phyloP scores from a whole-genome alignment of 495 filamentous ascomycete genomes.

The Talaromyces proteolyticus region DNA sequence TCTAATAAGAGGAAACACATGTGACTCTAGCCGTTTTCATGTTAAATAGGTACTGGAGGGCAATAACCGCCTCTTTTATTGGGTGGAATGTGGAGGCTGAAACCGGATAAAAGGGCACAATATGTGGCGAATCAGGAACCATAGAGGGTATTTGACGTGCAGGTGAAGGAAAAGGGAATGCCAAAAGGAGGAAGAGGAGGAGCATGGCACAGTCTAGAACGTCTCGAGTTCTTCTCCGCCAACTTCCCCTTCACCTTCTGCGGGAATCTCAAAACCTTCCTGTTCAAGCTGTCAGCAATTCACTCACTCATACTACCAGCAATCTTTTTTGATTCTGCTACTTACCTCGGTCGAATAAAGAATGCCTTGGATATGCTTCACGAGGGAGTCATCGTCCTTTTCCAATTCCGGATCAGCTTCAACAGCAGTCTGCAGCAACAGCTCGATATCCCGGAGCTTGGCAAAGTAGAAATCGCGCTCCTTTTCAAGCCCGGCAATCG shows the following conservation, averaged over 20 bases:
- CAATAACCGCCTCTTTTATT: neutral
- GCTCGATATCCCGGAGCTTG: slow-evolving; percentile 94
- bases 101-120: neutral
- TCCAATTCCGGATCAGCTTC: slow-evolving; percentile 87
- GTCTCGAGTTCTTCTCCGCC: slow-evolving; percentile 43
- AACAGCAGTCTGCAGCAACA: slow-evolving; percentile 85
- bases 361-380: slow-evolving; percentile 93
- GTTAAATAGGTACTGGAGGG: neutral
- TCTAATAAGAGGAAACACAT: neutral
- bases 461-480: slow-evolving; percentile 99
- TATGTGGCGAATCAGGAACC: neutral
- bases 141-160: slow-evolving; percentile 1
- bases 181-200: slow-evolving; percentile 1
- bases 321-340: slow-evolving; percentile 1
- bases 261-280: slow-evolving; percentile 50
- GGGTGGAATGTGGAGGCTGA: neutral
- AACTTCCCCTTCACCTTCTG: slow-evolving; percentile 26
- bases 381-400: slow-evolving; percentile 82
- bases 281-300: slow-evolving; percentile 12
- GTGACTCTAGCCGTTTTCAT: neutral
- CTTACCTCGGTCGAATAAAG: slow-evolving; percentile 91
- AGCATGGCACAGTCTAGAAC: slow-evolving; percentile 29
- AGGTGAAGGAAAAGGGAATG: neutral
- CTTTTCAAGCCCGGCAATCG: slow-evolving; percentile 78
- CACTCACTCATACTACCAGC: neutral